Evolutionary conservation across 371 early-diverging fungal species (phyloP).

Genomic region (Zychaea mexicana): DNA sequence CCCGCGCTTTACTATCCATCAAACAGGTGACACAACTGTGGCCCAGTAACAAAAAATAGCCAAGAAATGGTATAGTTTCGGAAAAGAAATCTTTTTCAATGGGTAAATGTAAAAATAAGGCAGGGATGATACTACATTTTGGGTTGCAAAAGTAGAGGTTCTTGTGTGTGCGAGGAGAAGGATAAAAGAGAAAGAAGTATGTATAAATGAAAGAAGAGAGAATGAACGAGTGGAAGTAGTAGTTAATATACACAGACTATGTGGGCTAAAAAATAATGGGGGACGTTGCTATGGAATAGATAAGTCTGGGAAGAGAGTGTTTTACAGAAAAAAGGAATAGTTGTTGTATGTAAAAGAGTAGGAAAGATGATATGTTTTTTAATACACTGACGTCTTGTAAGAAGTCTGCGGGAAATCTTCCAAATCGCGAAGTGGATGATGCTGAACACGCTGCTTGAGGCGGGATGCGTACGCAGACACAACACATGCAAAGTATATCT

Average conservation of each 20-base stretch:
- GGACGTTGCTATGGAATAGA: neutral
- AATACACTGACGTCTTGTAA: slow-evolving; percentile 11
- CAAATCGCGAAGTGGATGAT: slow-evolving; percentile 25
- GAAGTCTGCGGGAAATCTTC: slow-evolving; percentile 25
- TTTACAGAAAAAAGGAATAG: neutral
- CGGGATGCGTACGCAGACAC: slow-evolving; percentile 28
- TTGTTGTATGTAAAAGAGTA: neutral
- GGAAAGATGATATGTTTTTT: neutral
- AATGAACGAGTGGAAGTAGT: neutral
- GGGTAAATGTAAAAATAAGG: neutral
- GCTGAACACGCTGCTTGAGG: slow-evolving; percentile 23
- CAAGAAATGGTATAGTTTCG: neutral
- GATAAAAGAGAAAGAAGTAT: neutral
- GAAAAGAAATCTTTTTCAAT: neutral
- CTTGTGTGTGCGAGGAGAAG: too few relatives aligned
- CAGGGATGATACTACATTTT: too few relatives aligned
- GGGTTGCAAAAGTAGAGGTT: too few relatives aligned
- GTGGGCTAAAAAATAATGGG: too few relatives aligned
- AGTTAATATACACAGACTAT: slow-evolving; percentile 1
- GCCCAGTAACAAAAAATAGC: neutral
- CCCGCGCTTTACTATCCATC: neutral
- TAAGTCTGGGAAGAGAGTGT: too few relatives aligned
- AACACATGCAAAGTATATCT: slow-evolving; percentile 24
- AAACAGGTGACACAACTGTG: neutral
- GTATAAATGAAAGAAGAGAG: neutral